Evolutionary conservation across 1,139 yeast species (phyloP), one percentile per base, ranked within the genome.

Genomic region (Tardiomyces depauwii): DNA sequence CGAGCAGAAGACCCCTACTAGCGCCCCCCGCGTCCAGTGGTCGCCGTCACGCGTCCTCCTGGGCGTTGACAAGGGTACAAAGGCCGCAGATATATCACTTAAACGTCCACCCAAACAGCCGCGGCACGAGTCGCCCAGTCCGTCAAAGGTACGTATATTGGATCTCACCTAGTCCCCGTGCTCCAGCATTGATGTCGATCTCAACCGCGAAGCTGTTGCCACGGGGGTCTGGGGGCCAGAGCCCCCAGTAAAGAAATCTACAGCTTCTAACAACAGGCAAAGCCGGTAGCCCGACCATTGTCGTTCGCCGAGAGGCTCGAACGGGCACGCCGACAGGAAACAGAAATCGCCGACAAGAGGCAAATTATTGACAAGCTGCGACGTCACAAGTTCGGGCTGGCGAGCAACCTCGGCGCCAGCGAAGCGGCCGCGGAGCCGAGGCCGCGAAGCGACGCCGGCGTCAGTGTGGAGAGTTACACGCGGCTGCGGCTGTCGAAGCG

Each of bases 391-490:
- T 51, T 51, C n/a, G 11, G 19, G 5, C 18, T n/a, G 12, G 4
- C 18, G 36, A 30, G 36, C 40, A 38, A 42, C n/a, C 19, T 43
- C n/a, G 42, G 40, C n/a, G 38, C 49, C n/a, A 40, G 42, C 14
- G 44, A 43, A 19, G 41, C 44, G 13, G 33, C 40, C 38, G 23
- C 33, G 21, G 2, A 27, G 7, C 18, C 41, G 25, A 21, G 14
- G n/a, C 18, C 39, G 12, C 38, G 46, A 14, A 42, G 32, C 11
- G 42, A 41, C 27, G 18, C 32, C 7, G 45, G 39, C 23, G 33
- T 45, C 19, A 42, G 18, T n/a, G 41, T 27, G 27, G 61, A 57
- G 28, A 36, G 27, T 21, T 44, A 50, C 43, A 50, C 61, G 9
- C 47, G 46, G 19, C 42, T 55, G 13, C 42, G 49, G 3, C 18